Percentiles rank a stretch among this genome's conserved stretches.
These are phyloP conservation scores for Hymenoscyphus fructigenus DNA, from an alignment of 2,329 filamentous ascomycete species.

Conservation along the genomic window DNA sequence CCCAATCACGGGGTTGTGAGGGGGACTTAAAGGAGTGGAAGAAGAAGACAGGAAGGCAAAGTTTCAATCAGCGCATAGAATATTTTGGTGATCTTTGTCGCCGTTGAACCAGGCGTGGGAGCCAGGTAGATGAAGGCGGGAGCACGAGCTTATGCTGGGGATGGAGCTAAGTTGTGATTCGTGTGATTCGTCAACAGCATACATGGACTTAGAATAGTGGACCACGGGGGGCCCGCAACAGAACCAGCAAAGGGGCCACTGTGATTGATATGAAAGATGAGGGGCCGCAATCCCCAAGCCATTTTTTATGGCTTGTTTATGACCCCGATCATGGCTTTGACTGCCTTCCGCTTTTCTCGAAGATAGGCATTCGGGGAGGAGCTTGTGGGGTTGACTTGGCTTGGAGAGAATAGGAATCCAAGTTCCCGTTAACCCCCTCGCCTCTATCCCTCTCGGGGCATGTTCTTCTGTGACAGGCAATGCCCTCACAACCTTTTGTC, in stretches of 20 bases:
- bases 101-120: constrained; percentile 27
- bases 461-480: constrained; percentile 21
- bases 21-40: constrained; percentile 17
- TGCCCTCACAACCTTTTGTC: constrained; percentile 14
- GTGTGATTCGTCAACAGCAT: constrained; percentile 17
- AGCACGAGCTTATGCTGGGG: constrained; percentile 33
- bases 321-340: constrained; percentile 30
- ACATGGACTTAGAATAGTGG: constrained; percentile 23
- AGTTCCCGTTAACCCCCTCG: constrained; percentile 18
- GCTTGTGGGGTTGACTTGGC: constrained; percentile 8
- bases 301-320: constrained; percentile 10
- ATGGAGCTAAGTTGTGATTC: constrained; percentile 34
- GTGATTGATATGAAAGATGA: constrained; percentile 16
- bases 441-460: constrained; percentile 14
- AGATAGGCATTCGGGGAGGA: constrained; percentile 17
- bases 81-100: constrained; percentile 25
- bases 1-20: constrained; percentile 17
- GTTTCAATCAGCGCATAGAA: constrained; percentile 26
- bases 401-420: constrained; percentile 15
- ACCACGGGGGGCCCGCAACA: constrained; percentile 25
- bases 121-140: constrained; percentile 31
- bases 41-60: constrained; percentile 21
- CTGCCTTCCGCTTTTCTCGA: constrained; percentile 29
- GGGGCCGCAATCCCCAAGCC: constrained; percentile 26
- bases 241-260: constrained; percentile 24